Evolutionary conservation across 768 basidiomycete genomes (phyloP).

Genomic region (Termitomyces titanicus): DNA sequence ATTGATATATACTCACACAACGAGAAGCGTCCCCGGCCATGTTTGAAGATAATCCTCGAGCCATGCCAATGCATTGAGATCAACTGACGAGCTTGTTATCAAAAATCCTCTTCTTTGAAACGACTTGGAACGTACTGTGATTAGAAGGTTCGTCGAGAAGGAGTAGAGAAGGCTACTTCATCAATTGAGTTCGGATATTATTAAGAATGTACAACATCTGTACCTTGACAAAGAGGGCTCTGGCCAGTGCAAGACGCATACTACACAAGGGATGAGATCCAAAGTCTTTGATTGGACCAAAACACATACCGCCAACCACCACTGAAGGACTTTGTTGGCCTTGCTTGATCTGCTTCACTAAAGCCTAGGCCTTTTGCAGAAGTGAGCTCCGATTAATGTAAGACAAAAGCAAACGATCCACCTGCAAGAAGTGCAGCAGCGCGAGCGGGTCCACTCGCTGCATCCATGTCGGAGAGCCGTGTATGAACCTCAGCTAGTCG

Average conservation of each 20-base stretch:
- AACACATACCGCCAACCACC: conserved; percentile 87
- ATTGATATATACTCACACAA: conserved; percentile 57
- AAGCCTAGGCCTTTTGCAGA: conserved; percentile 79
- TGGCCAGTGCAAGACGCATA: conserved; percentile 93
- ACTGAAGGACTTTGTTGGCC: conserved; percentile 82
- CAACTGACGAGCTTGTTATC: conserved; percentile 42
- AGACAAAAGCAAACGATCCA: conserved; percentile 21
- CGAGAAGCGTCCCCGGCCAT: conserved; percentile 88
- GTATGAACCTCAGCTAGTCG: conserved; percentile 88
- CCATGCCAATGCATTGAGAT: conserved; percentile 97
- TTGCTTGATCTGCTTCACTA: conserved; percentile 79
- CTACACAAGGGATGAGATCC: conserved; percentile 31
- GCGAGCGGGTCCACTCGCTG: conserved; percentile 93
- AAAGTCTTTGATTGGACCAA: background rate
- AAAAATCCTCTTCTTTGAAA: background rate
- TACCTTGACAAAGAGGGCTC: conserved; percentile 95
- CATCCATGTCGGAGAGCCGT: conserved; percentile 95
- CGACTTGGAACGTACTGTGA: conserved; percentile 59
- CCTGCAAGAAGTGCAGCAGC: conserved; percentile 88
- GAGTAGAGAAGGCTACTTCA: conserved; percentile 61
- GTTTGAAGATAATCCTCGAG: conserved; percentile 96
- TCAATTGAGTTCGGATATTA: background rate
- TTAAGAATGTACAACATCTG: background rate
- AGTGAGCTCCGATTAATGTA: background rate
- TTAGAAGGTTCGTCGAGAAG: conserved; percentile 95